A percentile compares a stretch with the other conserved stretches of the same genome.
Conservation (phyloP, 2,329 filamentous ascomycete species). For the Blumeria graminis region DNA sequence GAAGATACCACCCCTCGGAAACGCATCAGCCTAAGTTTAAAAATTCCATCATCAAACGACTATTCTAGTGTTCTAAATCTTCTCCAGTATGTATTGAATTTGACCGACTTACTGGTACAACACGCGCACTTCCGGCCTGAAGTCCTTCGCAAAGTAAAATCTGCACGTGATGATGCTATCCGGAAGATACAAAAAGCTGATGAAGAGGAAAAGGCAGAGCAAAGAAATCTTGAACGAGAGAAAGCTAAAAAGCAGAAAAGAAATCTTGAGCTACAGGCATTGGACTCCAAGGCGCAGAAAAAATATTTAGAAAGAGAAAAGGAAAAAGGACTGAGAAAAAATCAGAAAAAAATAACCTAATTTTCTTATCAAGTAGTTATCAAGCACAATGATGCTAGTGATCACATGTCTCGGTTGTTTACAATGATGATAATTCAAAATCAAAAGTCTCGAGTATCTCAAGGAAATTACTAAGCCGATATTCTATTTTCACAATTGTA, state of each 20-base stretch:
- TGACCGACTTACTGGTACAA: conserved; percentile 61
- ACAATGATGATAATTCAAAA: too few species aligned
- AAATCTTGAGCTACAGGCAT: conserved; percentile 51
- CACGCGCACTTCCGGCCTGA: conserved; percentile 71
- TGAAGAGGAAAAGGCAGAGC: conserved; percentile 62
- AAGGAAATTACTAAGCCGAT: too few species aligned
- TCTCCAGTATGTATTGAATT: conserved; percentile 58
- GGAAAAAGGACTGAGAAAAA: conserved; percentile 43
- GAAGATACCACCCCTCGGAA: conserved; percentile 70
- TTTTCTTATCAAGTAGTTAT: too few species aligned
- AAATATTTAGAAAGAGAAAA: conserved; percentile 64
- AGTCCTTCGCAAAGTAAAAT: conserved; percentile 62
- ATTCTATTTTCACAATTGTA: too few species aligned
- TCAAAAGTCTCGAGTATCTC: too few species aligned
- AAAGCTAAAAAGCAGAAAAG: conserved; percentile 72
- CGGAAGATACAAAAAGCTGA: conserved; percentile 55
- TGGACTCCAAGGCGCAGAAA: conserved; percentile 66
- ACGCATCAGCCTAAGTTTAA: conserved; percentile 54
- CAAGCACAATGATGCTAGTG: too few species aligned
- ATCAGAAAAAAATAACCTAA: conserved; percentile 27
- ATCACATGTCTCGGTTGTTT: too few species aligned
- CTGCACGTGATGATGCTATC: conserved; percentile 56
- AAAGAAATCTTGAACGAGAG: conserved; percentile 46
- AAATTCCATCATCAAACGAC: conserved; percentile 39
- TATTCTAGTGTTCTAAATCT: conserved; percentile 46